Conservation (phyloP, 768 basidiomycete genomes). For the Kwoniella sp. region DNA sequence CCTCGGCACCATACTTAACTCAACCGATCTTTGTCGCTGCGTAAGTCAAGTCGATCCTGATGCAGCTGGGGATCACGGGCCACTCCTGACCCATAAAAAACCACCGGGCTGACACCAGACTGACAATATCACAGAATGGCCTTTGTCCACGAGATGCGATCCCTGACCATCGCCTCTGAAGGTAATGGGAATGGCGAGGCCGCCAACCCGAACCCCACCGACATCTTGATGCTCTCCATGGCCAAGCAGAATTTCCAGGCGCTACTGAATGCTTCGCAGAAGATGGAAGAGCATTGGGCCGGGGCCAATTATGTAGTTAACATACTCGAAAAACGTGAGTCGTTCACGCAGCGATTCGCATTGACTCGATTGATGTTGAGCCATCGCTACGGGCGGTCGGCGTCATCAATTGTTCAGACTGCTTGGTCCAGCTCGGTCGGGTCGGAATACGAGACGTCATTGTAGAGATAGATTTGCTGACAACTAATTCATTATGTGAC, state of each 20-base stretch:
- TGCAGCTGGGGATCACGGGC: no score
- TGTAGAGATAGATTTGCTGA: not conserved
- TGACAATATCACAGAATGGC: constrained; percentile 37
- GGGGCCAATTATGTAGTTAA: constrained; percentile 38
- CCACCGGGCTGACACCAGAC: not conserved
- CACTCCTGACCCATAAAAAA: no score
- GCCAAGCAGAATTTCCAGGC: constrained; percentile 45
- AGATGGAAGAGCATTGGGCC: constrained; percentile 47
- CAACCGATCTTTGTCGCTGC: constrained; percentile 49
- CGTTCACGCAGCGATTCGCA: not conserved
- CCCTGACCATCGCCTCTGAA: constrained; percentile 12
- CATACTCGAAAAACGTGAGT: constrained; percentile 43
- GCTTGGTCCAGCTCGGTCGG: no score
- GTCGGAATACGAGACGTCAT: no score
- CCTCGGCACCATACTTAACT: constrained; percentile 38
- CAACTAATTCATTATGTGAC: no score
- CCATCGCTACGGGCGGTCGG: no score
- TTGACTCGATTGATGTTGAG: no score
- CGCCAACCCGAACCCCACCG: constrained; percentile 29
- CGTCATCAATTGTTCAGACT: no score
- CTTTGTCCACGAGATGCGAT: constrained; percentile 44
- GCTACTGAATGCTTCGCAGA: constrained; percentile 35
- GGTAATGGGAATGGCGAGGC: not conserved
- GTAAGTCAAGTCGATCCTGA: constrained; percentile 22
- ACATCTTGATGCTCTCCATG: constrained; percentile 44